Evolutionary conservation across 1,139 yeast genomes (phyloP), one percentile per base, ranked within the genome.

Genomic region (Debaryomyces psychrophilus): DNA sequence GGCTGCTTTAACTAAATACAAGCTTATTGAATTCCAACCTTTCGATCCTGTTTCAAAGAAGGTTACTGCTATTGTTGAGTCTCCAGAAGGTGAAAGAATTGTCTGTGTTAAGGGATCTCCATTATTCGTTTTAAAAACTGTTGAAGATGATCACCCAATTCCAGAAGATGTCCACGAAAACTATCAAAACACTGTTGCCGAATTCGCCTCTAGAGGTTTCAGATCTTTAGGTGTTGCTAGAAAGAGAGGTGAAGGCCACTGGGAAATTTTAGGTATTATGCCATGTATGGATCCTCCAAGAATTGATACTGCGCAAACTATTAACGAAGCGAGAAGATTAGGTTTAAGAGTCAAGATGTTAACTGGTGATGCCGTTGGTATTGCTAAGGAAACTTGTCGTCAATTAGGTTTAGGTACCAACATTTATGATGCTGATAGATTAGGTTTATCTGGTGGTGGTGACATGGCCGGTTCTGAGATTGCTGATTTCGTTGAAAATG

Each of bases 261-360:
- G 97, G 97, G 96, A 90, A 81, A 87, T 90, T 65, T 82, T 90
- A 68, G 97, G 97, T 79, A 92, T 90, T 79, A 89, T 90, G 95
- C 96, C 97, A 73, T 89, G 96, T 83, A 89, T 90, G 93, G 97
- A 90, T 76, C 97, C 97, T 68, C 97, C 97, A 77, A 88, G 97
- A 85, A 96, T 89, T 72, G 97, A 90, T 73, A 90, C 97, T 82
- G 97, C 96, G 70, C 87, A 85, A 69, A 90, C 97, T 73, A 95
- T 90, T 72, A 74, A 82, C 75, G 97, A 90, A 81, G 97, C 97
- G 66, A 87, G 89, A 81, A 75, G 80, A 64, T 83, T 90, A 67
- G 97, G 97, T 87, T 83, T 90, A 70, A 85, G 95, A 77, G 96
- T 90, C 64, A 90, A 90, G 89, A 90, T 90, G 97, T 83, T 90